Evolutionary conservation across 176 grass and related monocot genomes (phyloP).

Genomic region (Rhipidocladum racemiflorum): DNA sequence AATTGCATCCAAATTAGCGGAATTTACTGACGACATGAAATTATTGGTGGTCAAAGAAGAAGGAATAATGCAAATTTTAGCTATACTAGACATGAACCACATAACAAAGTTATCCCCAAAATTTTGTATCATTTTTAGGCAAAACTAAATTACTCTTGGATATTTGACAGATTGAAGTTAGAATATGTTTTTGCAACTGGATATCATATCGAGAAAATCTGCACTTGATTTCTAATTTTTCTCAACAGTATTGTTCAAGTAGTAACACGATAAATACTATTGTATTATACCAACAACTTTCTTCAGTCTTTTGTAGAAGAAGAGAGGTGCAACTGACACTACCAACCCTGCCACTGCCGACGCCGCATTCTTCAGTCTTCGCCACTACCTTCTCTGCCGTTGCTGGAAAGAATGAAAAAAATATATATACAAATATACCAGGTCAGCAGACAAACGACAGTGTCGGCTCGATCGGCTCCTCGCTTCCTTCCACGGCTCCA

Average conservation of each 20-base stretch:
- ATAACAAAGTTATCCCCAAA: neutral
- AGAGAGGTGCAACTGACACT: too few relatives aligned
- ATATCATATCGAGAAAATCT: too few relatives aligned
- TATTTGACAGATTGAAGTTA: neutral
- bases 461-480: too few relatives aligned
- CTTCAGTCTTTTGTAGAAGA: neutral
- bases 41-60: neutral
- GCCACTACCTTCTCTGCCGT: too few relatives aligned
- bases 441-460: too few relatives aligned
- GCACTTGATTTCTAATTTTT: too few relatives aligned
- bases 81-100: neutral
- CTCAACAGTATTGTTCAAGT: too few relatives aligned
- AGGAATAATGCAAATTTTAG: neutral
- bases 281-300: neutral
- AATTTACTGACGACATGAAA: neutral
- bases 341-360: too few relatives aligned
- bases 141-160: slow-evolving; percentile 9
- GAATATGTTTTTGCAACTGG: neutral
- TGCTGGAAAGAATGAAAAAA: too few relatives aligned
- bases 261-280: neutral
- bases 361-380: too few relatives aligned
- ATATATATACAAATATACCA: too few relatives aligned
- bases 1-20: neutral
- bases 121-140: neutral
- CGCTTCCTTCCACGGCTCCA: too few relatives aligned